Conservation (phyloP, 139 green algal genomes). For the Chlorella vulgaris region DNA sequence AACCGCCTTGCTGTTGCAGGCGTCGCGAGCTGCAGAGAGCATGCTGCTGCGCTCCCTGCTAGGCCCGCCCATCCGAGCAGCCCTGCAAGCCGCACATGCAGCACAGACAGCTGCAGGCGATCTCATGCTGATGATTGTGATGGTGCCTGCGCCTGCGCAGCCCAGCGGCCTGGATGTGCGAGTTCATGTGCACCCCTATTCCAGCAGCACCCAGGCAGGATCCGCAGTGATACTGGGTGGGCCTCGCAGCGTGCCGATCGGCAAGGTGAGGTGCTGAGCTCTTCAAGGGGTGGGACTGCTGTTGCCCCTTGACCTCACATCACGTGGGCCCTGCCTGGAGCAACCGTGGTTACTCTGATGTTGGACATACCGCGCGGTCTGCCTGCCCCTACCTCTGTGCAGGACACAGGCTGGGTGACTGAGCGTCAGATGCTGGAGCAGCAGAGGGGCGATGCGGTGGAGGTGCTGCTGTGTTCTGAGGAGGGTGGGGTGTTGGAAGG, state of each 20-base stretch:
- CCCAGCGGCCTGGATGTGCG: neutral
- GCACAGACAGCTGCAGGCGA: neutral
- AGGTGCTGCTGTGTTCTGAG: slow-evolving; percentile 51
- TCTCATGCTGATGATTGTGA: slow-evolving; percentile 21
- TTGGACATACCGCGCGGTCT: too few species aligned
- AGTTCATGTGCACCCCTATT: neutral
- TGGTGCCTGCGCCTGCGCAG: neutral
- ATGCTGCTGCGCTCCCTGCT: neutral
- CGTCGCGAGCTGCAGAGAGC: neutral
- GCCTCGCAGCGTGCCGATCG: slow-evolving; percentile 27
- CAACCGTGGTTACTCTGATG: too few species aligned
- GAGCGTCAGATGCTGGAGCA: slow-evolving; percentile 24
- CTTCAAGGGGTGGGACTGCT: too few species aligned
- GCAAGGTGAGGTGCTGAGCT: slow-evolving; percentile 16
- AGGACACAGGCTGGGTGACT: slow-evolving; percentile 44
- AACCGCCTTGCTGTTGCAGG: neutral
- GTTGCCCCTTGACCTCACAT: too few species aligned
- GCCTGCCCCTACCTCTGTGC: neutral
- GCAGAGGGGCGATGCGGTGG: neutral
- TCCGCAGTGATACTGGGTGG: slow-evolving; percentile 28
- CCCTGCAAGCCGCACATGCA: neutral
- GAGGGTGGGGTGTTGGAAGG: slow-evolving; percentile 52
- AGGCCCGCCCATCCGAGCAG: neutral
- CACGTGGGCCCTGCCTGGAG: too few species aligned
- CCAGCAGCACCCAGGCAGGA: neutral